Evolutionary conservation across 176 grass and related monocot species (phyloP).

Genomic region (Sorghum bicolor): Sorghum_bicolor_NCBIv3 NC_012877.2:2885001-2885500

Average conservation of each 20-base stretch:
- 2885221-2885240: constrained; percentile 72
- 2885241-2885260: constrained; percentile 73
- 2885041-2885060: constrained; percentile 37
- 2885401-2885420: constrained; percentile 85
- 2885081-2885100: constrained; percentile 83
- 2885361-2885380: constrained; percentile 88
- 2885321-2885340: constrained; percentile 93
- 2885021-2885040: constrained; percentile 59
- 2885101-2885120: constrained; percentile 86
- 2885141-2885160: constrained; percentile 88
- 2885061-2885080: constrained; percentile 86
- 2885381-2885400: constrained; percentile 80
- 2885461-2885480: constrained; percentile 49
- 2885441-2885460: constrained; percentile 95
- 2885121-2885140: constrained; percentile 97
- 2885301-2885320: constrained; percentile 89
- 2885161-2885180: constrained; percentile 72
- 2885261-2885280: constrained; percentile 94
- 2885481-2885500: constrained; percentile 17
- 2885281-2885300: constrained; percentile 92
- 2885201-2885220: constrained; percentile 62
- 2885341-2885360: constrained; percentile 73
- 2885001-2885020: constrained; percentile 69
- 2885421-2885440: constrained; percentile 96
- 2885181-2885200: constrained; percentile 86